Conservation (phyloP, 805 yeast genomes). For the Komagataella mondaviorum region DNA sequence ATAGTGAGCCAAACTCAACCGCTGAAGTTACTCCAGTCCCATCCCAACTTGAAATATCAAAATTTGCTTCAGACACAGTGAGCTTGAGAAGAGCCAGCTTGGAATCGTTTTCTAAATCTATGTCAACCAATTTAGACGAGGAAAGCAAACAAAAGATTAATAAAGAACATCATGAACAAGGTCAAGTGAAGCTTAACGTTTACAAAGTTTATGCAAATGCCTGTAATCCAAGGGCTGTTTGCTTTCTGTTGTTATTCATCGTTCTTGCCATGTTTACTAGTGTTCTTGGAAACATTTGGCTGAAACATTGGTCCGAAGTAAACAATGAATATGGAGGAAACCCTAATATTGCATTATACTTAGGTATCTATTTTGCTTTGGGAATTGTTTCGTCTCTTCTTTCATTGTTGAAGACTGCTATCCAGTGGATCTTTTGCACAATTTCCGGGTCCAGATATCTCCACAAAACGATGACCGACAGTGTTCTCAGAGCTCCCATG, state of each 20-base stretch:
- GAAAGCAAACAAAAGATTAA: slow-evolving; percentile 26
- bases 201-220: slow-evolving; percentile 79
- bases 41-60: slow-evolving; percentile 1
- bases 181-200: slow-evolving; percentile 82
- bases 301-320: slow-evolving; percentile 94
- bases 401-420: slow-evolving; percentile 49
- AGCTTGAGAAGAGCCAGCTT: slow-evolving; percentile 54
- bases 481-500: slow-evolving; percentile 85
- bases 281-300: slow-evolving; percentile 77
- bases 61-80: slow-evolving; percentile 16
- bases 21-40: not conserved
- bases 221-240: slow-evolving; percentile 59
- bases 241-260: slow-evolving; percentile 39
- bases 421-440: slow-evolving; percentile 71
- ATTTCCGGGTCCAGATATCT: slow-evolving; percentile 68
- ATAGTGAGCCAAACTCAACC: not conserved
- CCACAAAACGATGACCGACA: slow-evolving; percentile 61
- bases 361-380: slow-evolving; percentile 61
- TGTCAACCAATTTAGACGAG: slow-evolving; percentile 21
- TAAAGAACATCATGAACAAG: slow-evolving; percentile 81
- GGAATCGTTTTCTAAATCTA: slow-evolving; percentile 22
- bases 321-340: slow-evolving; percentile 58
- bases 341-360: slow-evolving; percentile 57
- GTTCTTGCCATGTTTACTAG: slow-evolving; percentile 45
- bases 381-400: slow-evolving; percentile 58